phyloP scores from a whole-genome alignment of 116 monocot genomes.

The Papilionanthe hybrid region DNA sequence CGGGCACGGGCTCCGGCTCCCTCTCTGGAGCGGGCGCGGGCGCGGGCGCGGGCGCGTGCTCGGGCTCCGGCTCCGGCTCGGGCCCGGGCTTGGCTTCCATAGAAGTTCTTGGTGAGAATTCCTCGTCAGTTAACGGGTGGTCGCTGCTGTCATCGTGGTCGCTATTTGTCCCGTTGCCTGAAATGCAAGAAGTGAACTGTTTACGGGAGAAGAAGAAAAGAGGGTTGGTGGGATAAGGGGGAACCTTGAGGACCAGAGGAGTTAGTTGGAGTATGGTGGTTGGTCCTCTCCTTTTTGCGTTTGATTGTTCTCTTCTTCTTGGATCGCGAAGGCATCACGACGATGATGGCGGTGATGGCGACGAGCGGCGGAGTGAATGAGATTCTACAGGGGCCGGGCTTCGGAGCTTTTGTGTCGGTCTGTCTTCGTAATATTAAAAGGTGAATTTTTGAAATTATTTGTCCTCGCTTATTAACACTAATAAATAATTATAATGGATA shows the following conservation, averaged over 20 bases:
- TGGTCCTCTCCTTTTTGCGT: conserved; percentile 5
- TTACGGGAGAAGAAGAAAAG: not conserved
- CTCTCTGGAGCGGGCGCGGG: not conserved
- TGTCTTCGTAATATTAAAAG: too few species aligned
- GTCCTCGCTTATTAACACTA: too few species aligned
- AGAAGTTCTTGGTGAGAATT: not conserved
- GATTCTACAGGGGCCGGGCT: not conserved
- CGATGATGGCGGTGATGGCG: not conserved
- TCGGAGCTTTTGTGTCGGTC: too few species aligned
- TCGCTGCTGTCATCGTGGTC: conserved; percentile 3
- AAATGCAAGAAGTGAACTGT: conserved; percentile 3
- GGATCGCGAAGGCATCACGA: not conserved
- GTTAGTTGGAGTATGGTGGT: conserved; percentile 3
- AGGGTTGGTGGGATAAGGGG: not conserved
- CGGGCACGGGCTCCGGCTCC: too few species aligned
- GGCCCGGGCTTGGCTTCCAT: not conserved
- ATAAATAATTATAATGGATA: too few species aligned
- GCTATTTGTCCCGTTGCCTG: not conserved
- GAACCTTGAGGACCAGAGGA: conserved; percentile 3
- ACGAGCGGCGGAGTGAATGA: not conserved
- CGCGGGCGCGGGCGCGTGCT: not conserved
- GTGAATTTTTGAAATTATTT: too few species aligned
- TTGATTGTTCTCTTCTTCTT: not conserved
- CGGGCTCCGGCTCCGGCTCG: not conserved
- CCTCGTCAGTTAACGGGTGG: not conserved